Base-by-base conservation (phyloP, 139 green algal species). In the Tetradesmus obliquus region DNA sequence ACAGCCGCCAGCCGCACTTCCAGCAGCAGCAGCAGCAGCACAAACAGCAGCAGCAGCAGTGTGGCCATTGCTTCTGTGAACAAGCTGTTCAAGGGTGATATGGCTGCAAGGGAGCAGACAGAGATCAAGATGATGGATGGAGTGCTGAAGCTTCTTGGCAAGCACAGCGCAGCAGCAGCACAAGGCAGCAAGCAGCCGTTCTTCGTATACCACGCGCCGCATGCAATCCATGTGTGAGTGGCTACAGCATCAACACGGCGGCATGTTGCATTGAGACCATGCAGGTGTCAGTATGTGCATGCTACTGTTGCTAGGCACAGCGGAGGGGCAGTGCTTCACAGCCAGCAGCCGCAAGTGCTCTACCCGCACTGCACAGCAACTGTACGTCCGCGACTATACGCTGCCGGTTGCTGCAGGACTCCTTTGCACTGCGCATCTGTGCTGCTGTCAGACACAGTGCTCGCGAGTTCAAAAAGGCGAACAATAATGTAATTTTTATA, bases 21-120 rank as follows among this genome's bases (percentile, higher is more conserved):
- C 80, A 72, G 55, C 83, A 88, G 83, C 22, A 88, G 57, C 57
- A 69, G 58, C 84, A 79, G 22, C n/a, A 79, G 84, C 57, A 79
- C 57, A n/a, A 79, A 58, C 57, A 71, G n/a, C 55, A 17, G 15
- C 6, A 54, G 6, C 82, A 76, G 17, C 4, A 76, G 66, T 57
- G 79, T 55, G 1, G 79, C 3, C 2, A 20, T 54, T 5, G 3
- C 66, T 6, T 76, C 66, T 10, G 66, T n/a, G 2, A 24, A 76
- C 66, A 76, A 6, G 66, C 2, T n/a, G 2, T 76, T 6, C 5
- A 4, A 24, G n/a, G 66, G 66, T 19, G 17, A 76, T 19, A 76
- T 24, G 5, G n/a, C 66, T 6, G 66, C 66, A n/a, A 76, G 5
- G 66, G 66, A 76, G 15, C 66, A 76, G 66, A 76, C 17, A 76